Base-by-base conservation (phyloP, 495 filamentous ascomycete species). In the Penicillium antarcticum region DNA sequence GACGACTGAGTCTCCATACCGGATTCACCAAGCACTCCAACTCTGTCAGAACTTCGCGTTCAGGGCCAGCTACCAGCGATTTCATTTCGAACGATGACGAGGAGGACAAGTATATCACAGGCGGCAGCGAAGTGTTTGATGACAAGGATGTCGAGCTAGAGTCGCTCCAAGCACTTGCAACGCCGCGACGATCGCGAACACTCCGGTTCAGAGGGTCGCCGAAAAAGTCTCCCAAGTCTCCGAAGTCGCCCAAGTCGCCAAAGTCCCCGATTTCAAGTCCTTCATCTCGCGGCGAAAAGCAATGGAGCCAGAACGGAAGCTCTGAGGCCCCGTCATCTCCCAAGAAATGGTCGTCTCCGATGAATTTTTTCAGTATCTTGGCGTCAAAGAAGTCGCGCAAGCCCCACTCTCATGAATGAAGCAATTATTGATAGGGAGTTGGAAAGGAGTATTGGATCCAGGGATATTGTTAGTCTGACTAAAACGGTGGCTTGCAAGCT, bases 321-420 rank as follows among this genome's bases (percentile, higher is more conserved):
- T 14, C 35, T 4, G 56, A 65, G 19, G 19, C 37, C n/a, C 47
- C 61, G 17, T 52, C 55, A 1, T 45, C 53, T 13, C 59, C 61
- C 16, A 67, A 62, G 45, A 64, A 62, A 26, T 67, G 64, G 64
- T 23, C 35, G 16, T 52, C 62, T 16, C 41, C 60, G 0, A 64
- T 46, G 34, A 45, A 26, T 31, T 13, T 65, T 12, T 45, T 65
- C 18, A 59, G 53, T 49, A 55, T 37, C 9, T 46, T 66, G 18
- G 45, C 63, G 32, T 48, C 63, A 16, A 65, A 59, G 40, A 52
- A 56, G 24, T 18, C 51, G 14, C 53, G 42, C 82, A 58, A 75
- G 83, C 48, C 71, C 80, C 12, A 79, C 88, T 37, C 79, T 81
- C 21, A 77, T 77, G 85, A 42, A 86, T 81, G 66, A 84, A 87